These are phyloP conservation scores for Naganishia cerealis DNA, from an alignment of 1,284 basidiomycete species.

Conservation along the genomic window DNA sequence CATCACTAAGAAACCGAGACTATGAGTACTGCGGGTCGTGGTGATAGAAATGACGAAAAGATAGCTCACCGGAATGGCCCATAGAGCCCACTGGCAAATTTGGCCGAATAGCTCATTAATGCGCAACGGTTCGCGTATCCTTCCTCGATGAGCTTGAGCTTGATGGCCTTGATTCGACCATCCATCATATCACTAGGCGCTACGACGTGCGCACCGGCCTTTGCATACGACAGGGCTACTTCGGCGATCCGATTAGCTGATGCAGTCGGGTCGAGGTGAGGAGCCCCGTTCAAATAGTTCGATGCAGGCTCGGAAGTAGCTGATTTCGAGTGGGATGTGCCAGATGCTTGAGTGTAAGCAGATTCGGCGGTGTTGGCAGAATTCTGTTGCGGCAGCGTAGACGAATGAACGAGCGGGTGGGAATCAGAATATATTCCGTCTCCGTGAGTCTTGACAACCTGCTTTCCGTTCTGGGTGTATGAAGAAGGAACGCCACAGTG, in stretches of 20 bases:
- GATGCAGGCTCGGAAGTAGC: slow-evolving; percentile 16
- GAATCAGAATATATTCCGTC: slow-evolving; percentile 19
- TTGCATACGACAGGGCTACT: slow-evolving; percentile 88
- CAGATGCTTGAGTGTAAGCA: slow-evolving; percentile 6
- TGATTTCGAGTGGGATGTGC: slow-evolving; percentile 6
- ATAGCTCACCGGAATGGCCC: slow-evolving; percentile 83
- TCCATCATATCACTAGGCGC: slow-evolving; percentile 99
- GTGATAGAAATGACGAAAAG: background rate
- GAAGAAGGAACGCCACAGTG: slow-evolving; percentile 81
- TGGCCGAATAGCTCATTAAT: slow-evolving; percentile 97
- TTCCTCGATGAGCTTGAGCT: slow-evolving; percentile 74
- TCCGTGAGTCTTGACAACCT: slow-evolving; percentile 13
- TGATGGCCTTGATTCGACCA: slow-evolving; percentile 86
- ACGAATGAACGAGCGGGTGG: slow-evolving; percentile 20
- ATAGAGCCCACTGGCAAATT: slow-evolving; percentile 94
- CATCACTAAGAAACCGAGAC: slow-evolving; percentile 64
- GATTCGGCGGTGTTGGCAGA: slow-evolving; percentile 26
- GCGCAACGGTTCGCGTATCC: slow-evolving; percentile 83
- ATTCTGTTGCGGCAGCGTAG: slow-evolving; percentile 18
- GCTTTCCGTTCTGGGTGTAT: slow-evolving; percentile 42
- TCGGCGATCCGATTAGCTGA: slow-evolving; percentile 84
- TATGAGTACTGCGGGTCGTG: background rate
- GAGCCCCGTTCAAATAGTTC: slow-evolving; percentile 32
- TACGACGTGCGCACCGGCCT: slow-evolving; percentile 93
- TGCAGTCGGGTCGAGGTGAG: slow-evolving; percentile 62